Evolutionary conservation across 2,329 filamentous ascomycete genomes (phyloP).

Genomic region (Ambrosiella beaveri): DNA sequence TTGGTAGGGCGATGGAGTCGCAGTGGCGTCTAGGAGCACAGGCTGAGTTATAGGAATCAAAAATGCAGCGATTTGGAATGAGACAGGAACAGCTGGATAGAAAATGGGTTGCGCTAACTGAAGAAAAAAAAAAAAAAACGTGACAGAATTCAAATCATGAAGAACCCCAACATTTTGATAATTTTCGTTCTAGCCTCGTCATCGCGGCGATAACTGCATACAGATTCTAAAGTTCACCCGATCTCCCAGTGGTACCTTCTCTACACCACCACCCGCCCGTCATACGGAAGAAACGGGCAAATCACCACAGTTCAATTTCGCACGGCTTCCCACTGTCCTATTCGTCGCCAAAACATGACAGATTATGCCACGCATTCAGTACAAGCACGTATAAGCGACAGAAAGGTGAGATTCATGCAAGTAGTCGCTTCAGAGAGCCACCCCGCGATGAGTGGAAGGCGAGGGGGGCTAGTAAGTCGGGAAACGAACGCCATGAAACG

Average conservation of each 20-base stretch:
- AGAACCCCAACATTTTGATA: not conserved
- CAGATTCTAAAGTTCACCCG: not conserved
- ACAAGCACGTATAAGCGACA: not conserved
- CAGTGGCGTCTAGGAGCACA: too few relatives aligned
- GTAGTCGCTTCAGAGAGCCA: too few relatives aligned
- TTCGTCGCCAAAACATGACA: not conserved
- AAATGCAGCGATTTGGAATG: not conserved
- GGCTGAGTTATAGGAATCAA: too few relatives aligned
- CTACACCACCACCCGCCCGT: not conserved
- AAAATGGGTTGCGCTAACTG: too few relatives aligned
- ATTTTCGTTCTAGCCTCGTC: not conserved
- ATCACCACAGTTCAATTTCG: not conserved
- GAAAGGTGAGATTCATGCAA: too few relatives aligned
- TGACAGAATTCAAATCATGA: not conserved
- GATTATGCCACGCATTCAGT: not conserved
- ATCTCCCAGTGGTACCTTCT: not conserved
- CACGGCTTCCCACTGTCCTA: not conserved
- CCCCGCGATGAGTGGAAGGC: too few relatives aligned
- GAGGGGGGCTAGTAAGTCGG: too few relatives aligned
- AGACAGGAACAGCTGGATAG: not conserved
- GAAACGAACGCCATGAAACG: not conserved
- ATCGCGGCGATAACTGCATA: too few relatives aligned
- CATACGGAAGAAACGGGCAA: not conserved
- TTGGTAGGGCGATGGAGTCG: too few relatives aligned
- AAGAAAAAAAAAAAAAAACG: not conserved